Conservation (phyloP, 75 land plant species). For the Cryptomeria japonica region DNA sequence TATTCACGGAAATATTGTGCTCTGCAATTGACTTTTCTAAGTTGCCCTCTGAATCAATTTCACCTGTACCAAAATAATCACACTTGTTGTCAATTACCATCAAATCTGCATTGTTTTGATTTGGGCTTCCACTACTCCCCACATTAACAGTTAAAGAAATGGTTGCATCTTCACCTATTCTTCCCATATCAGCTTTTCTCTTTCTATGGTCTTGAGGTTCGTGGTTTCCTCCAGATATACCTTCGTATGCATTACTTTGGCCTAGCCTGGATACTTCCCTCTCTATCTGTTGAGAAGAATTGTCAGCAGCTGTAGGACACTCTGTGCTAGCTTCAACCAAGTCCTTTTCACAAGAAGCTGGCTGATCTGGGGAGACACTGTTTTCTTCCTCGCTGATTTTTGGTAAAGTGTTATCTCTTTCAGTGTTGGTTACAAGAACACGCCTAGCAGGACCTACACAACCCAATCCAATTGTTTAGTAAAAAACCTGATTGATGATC, state of each 20-base stretch:
- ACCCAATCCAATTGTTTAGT: neutral
- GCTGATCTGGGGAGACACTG: neutral
- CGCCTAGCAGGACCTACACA: slow-evolving; percentile 12
- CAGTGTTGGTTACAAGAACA: slow-evolving; percentile 5
- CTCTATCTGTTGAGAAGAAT: neutral
- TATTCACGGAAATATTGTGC: slow-evolving; percentile 1
- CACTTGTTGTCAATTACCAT: neutral
- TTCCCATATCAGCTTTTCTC: slow-evolving; percentile 7
- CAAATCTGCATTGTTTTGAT: neutral
- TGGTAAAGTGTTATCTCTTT: neutral
- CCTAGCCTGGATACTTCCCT: neutral
- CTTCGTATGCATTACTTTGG: neutral
- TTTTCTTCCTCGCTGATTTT: slow-evolving; percentile 4
- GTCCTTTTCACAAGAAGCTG: neutral
- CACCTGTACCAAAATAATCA: slow-evolving; percentile 9
- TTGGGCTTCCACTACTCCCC: slow-evolving; percentile 7
- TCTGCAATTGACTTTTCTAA: neutral
- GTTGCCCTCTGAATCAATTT: neutral
- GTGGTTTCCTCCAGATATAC: neutral
- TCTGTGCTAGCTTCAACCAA: neutral
- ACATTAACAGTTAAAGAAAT: slow-evolving; percentile 7
- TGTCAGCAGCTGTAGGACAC: neutral
- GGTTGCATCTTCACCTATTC: neutral
- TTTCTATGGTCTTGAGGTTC: slow-evolving; percentile 4
- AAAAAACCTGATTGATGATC: neutral